A percentile compares a stretch with the other conserved stretches of the same genome.
Evolutionary conservation across 106 monocot species (phyloP).

Genomic region (Acanthochlamys bracteata): DNA sequence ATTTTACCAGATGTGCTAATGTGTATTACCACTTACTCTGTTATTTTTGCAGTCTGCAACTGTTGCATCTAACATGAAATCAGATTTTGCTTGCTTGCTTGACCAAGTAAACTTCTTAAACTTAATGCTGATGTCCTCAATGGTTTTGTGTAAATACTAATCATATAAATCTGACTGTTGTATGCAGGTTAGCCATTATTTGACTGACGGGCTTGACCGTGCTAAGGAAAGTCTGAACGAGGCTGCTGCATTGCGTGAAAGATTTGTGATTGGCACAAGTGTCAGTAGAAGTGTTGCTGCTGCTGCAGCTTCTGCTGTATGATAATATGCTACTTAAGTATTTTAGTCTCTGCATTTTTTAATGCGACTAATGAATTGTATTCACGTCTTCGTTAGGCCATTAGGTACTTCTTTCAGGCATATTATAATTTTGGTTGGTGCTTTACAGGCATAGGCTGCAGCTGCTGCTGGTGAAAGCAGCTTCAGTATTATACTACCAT

Average conservation of each 20-base stretch:
- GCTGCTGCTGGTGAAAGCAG: conserved; percentile 98
- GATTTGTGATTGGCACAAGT: conserved; percentile 82
- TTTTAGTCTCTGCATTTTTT: background rate
- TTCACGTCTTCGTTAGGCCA: no score
- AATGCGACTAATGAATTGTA: background rate
- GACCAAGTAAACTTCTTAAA: conserved; percentile 80
- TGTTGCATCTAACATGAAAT: conserved; percentile 75
- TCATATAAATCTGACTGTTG: conserved; percentile 1
- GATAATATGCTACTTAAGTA: conserved; percentile 9
- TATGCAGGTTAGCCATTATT: conserved; percentile 80
- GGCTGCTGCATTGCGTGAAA: conserved; percentile 82
- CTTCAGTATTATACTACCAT: conserved; percentile 89
- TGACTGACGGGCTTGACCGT: conserved; percentile 89
- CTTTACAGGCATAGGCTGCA: conserved; percentile 87
- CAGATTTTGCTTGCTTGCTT: conserved; percentile 85
- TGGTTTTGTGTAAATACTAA: background rate
- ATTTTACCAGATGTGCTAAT: no score
- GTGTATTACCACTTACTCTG: background rate
- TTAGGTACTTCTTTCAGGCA: background rate
- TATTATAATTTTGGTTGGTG: background rate
- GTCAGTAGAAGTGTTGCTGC: conserved; percentile 96
- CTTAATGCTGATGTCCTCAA: background rate
- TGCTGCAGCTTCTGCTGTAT: conserved; percentile 93
- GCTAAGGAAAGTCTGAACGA: conserved; percentile 94
- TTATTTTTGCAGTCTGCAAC: conserved; percentile 51